phyloP scores from a whole-genome alignment of 805 yeast genomes.

The Zygosaccharomyces lentus region DNA sequence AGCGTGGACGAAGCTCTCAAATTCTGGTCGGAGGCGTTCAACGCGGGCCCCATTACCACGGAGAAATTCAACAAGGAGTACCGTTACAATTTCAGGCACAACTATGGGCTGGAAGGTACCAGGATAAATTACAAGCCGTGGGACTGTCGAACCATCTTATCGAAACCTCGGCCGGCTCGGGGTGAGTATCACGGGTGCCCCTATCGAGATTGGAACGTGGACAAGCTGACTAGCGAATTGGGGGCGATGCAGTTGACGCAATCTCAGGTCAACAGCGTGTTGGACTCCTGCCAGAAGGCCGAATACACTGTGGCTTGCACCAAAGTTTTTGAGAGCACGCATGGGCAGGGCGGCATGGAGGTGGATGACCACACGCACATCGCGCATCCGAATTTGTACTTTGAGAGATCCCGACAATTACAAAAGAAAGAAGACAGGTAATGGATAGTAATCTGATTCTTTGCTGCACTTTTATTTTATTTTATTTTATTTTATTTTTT shows the following conservation, averaged over 20 bases:
- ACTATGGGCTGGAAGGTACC: constrained; percentile 89
- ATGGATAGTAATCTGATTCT: too few relatives aligned
- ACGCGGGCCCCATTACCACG: constrained; percentile 49
- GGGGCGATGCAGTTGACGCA: constrained; percentile 47
- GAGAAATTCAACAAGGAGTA: constrained; percentile 87
- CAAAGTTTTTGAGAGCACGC: constrained; percentile 72
- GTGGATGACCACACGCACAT: constrained; percentile 55
- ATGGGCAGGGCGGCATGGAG: constrained; percentile 35
- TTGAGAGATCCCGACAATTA: constrained; percentile 65
- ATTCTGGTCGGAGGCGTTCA: constrained; percentile 78
- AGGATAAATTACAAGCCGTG: constrained; percentile 80
- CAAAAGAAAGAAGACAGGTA: constrained; percentile 35
- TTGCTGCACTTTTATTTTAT: too few relatives aligned
- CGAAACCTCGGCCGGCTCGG: constrained; percentile 62
- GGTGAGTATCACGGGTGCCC: constrained; percentile 91
- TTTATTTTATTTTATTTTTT: too few relatives aligned
- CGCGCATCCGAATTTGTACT: constrained; percentile 84
- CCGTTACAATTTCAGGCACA: constrained; percentile 80
- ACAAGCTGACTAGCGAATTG: constrained; percentile 54
- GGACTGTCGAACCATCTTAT: constrained; percentile 74
- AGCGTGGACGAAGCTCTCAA: constrained; percentile 80
- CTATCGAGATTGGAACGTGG: constrained; percentile 69
- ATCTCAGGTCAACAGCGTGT: constrained; percentile 50
- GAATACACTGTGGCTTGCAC: constrained; percentile 88
- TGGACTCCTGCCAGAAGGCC: constrained; percentile 62